phyloP scores from a whole-genome alignment of 2,329 filamentous ascomycete species.

The Mycocentrospora acerina region DNA sequence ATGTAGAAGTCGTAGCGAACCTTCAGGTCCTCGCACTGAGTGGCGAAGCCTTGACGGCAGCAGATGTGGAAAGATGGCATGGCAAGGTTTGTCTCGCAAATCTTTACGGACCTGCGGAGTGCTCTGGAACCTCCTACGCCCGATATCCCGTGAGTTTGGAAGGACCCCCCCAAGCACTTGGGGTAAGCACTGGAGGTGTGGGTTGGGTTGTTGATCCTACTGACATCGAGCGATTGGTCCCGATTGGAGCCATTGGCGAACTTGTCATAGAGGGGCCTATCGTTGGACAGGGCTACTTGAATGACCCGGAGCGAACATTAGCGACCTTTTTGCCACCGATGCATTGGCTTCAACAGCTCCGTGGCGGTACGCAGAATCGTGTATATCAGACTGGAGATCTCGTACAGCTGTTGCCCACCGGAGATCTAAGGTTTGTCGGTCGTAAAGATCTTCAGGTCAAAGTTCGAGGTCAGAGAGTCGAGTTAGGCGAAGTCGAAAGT shows the following conservation, averaged over 20 bases:
- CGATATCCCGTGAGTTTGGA: too few relatives aligned
- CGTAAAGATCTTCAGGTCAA: slow-evolving; percentile 13
- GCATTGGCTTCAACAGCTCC: not conserved
- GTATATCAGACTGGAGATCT: not conserved
- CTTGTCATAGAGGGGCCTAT: slow-evolving; percentile 58
- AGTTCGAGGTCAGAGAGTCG: not conserved
- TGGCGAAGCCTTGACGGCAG: slow-evolving; percentile 10
- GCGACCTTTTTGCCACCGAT: slow-evolving; percentile 5
- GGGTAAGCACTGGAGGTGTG: too few relatives aligned
- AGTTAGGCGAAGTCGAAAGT: not conserved
- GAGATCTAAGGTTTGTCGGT: not conserved
- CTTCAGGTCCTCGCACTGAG: slow-evolving; percentile 8
- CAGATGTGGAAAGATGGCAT: slow-evolving; percentile 9
- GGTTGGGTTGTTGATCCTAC: slow-evolving; percentile 39
- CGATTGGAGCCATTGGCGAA: slow-evolving; percentile 39
- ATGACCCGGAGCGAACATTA: slow-evolving; percentile 4
- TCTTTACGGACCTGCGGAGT: slow-evolving; percentile 21
- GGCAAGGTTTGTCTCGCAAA: slow-evolving; percentile 8
- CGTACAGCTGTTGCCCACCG: not conserved
- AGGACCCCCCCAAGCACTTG: too few relatives aligned
- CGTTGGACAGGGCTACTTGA: slow-evolving; percentile 25
- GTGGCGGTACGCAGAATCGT: not conserved
- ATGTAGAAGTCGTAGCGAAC: slow-evolving; percentile 6
- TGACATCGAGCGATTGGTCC: slow-evolving; percentile 4
- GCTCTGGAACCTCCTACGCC: not conserved